A percentile compares a stretch with the other conserved stretches of the same genome.
Evolutionary conservation across 2,329 filamentous ascomycete species (phyloP).

Genomic region (Corynespora cassiicola): DNA sequence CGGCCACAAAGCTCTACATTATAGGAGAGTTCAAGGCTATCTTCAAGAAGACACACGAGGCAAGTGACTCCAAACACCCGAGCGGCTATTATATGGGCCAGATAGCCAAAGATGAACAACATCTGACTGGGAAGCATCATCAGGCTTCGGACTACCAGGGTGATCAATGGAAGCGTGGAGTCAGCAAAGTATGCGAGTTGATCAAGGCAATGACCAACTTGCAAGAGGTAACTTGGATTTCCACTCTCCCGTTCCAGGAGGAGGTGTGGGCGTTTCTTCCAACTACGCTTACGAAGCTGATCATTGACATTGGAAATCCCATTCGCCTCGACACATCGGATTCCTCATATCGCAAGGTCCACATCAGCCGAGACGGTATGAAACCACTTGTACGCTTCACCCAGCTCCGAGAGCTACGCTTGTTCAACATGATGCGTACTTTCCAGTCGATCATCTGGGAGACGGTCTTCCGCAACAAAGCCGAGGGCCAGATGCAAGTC

Average conservation of each 20-base stretch:
- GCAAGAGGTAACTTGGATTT: constrained; percentile 37
- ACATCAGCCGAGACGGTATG: constrained; percentile 31
- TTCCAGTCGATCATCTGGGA: constrained; percentile 39
- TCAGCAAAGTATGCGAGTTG: constrained; percentile 21
- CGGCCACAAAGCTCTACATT: constrained; percentile 31
- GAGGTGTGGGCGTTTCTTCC: constrained; percentile 27
- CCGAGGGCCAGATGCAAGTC: constrained; percentile 21
- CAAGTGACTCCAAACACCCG: constrained; percentile 7
- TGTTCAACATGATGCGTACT: constrained; percentile 34
- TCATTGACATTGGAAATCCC: constrained; percentile 33
- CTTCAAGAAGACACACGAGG: constrained; percentile 4
- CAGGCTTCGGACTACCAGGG: background rate
- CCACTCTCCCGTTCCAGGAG: constrained; percentile 31
- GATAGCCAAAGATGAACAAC: constrained; percentile 1
- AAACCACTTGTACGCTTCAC: constrained; percentile 28
- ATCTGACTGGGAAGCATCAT: constrained; percentile 10
- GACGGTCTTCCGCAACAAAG: constrained; percentile 32
- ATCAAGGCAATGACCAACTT: constrained; percentile 27
- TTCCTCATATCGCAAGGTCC: constrained; percentile 19
- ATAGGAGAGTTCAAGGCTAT: constrained; percentile 28
- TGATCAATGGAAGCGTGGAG: constrained; percentile 24
- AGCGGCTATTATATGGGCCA: background rate
- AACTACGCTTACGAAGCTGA: constrained; percentile 29
- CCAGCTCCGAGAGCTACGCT: constrained; percentile 32
- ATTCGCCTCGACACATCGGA: constrained; percentile 21